Evolutionary conservation across 345 rosid species (phyloP).

Genomic region (Populus simonii): DNA sequence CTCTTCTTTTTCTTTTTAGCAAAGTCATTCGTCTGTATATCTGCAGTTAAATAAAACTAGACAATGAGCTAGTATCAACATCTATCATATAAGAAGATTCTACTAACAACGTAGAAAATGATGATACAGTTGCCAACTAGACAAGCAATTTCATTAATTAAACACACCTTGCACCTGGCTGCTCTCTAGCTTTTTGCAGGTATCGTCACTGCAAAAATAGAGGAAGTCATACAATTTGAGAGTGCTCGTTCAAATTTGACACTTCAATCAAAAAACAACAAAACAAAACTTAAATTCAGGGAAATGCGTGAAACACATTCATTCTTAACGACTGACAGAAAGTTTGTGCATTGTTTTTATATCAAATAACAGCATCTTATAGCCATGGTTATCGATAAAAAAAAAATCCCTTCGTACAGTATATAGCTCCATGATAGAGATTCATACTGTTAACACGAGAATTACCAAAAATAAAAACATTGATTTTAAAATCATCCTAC

Average conservation of each 20-base stretch:
- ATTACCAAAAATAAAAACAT: not conserved
- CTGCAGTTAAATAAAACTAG: slow-evolving; percentile 16
- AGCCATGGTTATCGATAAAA: not conserved
- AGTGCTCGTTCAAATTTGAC: not conserved
- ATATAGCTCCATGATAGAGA: not conserved
- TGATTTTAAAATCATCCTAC: slow-evolving; percentile 29
- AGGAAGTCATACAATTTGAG: not conserved
- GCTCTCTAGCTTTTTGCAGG: slow-evolving; percentile 12
- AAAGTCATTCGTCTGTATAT: slow-evolving; percentile 7
- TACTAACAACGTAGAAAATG: not conserved
- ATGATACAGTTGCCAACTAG: not conserved
- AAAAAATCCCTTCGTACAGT: not conserved
- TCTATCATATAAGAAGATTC: not conserved
- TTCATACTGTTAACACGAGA: not conserved
- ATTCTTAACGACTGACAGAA: not conserved
- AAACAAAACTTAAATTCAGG: not conserved
- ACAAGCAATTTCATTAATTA: not conserved
- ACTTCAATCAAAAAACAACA: not conserved
- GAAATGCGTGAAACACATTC: not conserved
- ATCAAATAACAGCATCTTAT: not conserved
- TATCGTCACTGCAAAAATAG: slow-evolving; percentile 23
- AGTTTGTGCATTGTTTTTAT: not conserved
- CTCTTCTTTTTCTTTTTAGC: slow-evolving; percentile 24
- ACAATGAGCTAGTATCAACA: not conserved
- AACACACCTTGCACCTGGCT: slow-evolving; percentile 31